Evolutionary conservation across 306 rosid genomes (phyloP), one percentile per base, ranked within the genome.

Genomic region (Vigna radiata): DNA sequence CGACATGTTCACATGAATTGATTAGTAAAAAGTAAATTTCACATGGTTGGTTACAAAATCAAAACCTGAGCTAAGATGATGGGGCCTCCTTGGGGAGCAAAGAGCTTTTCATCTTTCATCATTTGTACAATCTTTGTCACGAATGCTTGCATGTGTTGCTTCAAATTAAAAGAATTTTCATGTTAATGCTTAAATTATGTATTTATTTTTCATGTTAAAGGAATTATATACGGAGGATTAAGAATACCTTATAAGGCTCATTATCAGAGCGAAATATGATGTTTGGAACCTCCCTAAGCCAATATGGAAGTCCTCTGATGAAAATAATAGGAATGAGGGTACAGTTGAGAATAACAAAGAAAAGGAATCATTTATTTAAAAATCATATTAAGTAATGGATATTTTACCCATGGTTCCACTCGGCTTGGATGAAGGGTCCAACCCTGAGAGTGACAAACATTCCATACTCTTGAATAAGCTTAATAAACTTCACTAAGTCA

Each of bases 361-460:
- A 7, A 6, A 36, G 0, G 41, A 36, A 36, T 36, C 8, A 36
- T 36, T 0, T 36, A 36, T 36, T 36, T 6, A 2, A 1, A 36
- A 36, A 36, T 6, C 41, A 36, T 0, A 1, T 36, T 36, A 6
- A 36, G 1, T 6, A 36, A 36, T 36, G 41, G 41, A 36, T 6
- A 1, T 36, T 36, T 7, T 36, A 36, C 41, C 98, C 99, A 19
- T 95, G 97, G 68, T 92, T 95, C 97, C 97, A 95, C 79, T 95
- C 99, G 5, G 97, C 99, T 80, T 95, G 97, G 81, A 95, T 88
- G 83, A 95, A 95, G 49, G 99, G 99, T 0, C 99, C 97, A 77
- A 95, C 68, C 79, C 99, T 83, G 1, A 95, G 89, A 27, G 87
- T 88, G 13, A 72, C 91, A 33, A 65, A 95, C 96, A 95, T 84